Evolutionary conservation across 108 stramenopile species (phyloP).

Genomic region (Asterionellopsis glacialis): DNA sequence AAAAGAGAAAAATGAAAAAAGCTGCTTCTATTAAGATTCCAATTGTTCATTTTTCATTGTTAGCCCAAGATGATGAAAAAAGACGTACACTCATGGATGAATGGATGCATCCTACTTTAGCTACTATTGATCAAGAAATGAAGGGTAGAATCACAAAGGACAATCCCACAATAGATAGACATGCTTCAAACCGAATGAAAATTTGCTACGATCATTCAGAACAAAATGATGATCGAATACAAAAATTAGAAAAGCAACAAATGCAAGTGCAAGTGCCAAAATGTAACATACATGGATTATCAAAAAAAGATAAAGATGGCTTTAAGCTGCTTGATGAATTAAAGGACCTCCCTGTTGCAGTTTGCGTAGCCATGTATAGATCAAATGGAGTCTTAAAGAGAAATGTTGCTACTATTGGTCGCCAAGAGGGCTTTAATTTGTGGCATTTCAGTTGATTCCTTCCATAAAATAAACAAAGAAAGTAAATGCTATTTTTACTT

Average conservation of each 20-base stretch:
- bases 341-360: slow-evolving; percentile 80
- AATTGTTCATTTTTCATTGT: slow-evolving; percentile 80
- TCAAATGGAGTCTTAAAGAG: slow-evolving; percentile 76
- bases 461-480: no score
- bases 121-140: slow-evolving; percentile 65
- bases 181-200: background rate
- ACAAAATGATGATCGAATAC: no score
- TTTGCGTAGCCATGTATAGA: slow-evolving; percentile 87
- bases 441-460: slow-evolving; percentile 72
- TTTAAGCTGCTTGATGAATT: no score
- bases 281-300: no score
- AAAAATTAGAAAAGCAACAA: no score
- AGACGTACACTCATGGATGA: slow-evolving; percentile 12
- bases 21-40: slow-evolving; percentile 45
- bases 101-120: slow-evolving; percentile 11
- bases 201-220: no score
- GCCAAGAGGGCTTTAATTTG: slow-evolving; percentile 68
- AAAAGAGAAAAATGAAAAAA: no score
- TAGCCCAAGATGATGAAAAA: slow-evolving; percentile 24
- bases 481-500: no score
- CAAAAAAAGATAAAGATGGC: no score
- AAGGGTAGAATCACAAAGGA: slow-evolving; percentile 32
- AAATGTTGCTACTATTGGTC: slow-evolving; percentile 66
- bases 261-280: no score
- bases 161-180: no score